These are phyloP conservation scores for Monosporascus sp. DNA, from an alignment of 2,329 filamentous ascomycete genomes.

Conservation along the genomic window DNA sequence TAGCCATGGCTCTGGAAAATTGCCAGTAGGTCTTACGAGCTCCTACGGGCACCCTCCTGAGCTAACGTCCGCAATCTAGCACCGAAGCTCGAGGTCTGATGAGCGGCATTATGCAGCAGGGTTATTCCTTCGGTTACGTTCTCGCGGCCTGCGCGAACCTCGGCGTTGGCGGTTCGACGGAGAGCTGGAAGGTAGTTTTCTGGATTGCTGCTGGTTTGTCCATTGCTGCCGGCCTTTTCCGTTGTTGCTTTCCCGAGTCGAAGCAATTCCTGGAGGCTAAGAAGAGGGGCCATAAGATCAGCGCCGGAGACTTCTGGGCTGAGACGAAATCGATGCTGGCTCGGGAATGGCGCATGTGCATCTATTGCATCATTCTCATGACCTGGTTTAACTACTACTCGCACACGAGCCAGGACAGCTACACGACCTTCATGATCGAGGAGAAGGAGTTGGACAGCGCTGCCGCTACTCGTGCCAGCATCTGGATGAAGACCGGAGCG, in stretches of 20 bases:
- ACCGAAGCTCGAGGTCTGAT: conserved; percentile 69
- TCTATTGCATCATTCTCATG: conserved; percentile 77
- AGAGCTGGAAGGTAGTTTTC: conserved; percentile 71
- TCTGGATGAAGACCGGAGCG: conserved; percentile 74
- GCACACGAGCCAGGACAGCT: conserved; percentile 75
- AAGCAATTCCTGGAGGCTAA: conserved; percentile 69
- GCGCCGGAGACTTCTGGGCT: conserved; percentile 55
- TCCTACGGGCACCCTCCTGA: neutral
- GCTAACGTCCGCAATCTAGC: conserved; percentile 24
- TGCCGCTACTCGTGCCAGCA: conserved; percentile 66
- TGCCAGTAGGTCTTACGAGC: conserved; percentile 47
- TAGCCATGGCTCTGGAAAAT: conserved; percentile 72
- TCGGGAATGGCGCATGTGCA: conserved; percentile 69
- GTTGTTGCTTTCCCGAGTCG: conserved; percentile 67
- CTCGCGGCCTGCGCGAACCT: conserved; percentile 71
- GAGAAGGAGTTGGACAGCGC: conserved; percentile 64
- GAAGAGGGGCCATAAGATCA: conserved; percentile 48
- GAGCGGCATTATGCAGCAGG: conserved; percentile 77
- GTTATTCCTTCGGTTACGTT: conserved; percentile 76
- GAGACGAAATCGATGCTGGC: conserved; percentile 64
- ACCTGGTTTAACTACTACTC: conserved; percentile 72
- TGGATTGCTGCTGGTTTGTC: conserved; percentile 67
- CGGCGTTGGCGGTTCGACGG: conserved; percentile 57
- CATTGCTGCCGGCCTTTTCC: conserved; percentile 62
- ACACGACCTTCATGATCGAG: conserved; percentile 73